Percentiles rank a stretch among this genome's conserved stretches.
These are phyloP conservation scores for Jacaranda copaia DNA, from an alignment of 257 asterid species.

Conservation along the genomic window DNA sequence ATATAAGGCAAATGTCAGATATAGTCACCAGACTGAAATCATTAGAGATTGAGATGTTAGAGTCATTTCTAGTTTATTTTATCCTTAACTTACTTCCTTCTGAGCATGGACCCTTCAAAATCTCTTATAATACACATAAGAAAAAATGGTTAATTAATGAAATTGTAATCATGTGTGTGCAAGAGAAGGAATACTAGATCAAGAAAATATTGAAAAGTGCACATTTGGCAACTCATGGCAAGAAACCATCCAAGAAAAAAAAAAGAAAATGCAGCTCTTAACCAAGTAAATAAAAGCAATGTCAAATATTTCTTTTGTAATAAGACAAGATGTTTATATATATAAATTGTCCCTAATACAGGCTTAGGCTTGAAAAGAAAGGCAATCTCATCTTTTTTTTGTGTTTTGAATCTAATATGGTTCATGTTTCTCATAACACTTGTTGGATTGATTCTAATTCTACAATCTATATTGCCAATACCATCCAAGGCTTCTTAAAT, in stretches of 20 bases:
- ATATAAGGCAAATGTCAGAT: no score
- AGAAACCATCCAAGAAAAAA: not conserved
- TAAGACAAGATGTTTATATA: not conserved
- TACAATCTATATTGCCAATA: not conserved
- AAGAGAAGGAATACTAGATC: not conserved
- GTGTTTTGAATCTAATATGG: not conserved
- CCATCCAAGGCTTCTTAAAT: not conserved
- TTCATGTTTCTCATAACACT: not conserved
- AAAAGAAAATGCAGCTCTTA: not conserved
- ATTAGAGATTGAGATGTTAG: not conserved
- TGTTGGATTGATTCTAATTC: not conserved
- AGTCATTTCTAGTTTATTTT: not conserved
- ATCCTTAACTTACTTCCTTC: no score
- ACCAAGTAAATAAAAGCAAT: no score
- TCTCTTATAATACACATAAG: not conserved
- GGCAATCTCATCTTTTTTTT: not conserved
- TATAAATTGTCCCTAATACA: not conserved
- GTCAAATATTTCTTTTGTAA: no score
- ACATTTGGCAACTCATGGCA: not conserved
- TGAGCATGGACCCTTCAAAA: not conserved
- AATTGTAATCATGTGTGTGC: not conserved
- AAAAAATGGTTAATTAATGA: not conserved
- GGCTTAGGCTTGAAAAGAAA: constrained; percentile 24
- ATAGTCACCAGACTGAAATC: no score
- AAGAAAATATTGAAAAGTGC: not conserved